A percentile compares a stretch with the other conserved stretches of the same genome.
phyloP scores from a whole-genome alignment of 208 protist species.

The Lotmaria passim region DNA sequence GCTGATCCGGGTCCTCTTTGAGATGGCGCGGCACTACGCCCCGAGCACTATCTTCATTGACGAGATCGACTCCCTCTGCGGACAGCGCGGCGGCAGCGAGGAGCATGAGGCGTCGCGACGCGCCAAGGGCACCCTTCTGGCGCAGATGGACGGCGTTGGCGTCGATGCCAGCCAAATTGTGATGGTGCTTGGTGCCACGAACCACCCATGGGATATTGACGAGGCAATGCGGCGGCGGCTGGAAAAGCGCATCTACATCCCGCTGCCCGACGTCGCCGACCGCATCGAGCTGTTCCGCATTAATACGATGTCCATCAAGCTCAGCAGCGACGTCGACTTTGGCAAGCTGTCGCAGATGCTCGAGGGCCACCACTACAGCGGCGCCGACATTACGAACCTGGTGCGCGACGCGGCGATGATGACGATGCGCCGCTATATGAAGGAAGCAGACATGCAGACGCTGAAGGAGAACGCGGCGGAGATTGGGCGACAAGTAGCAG shows the following conservation, averaged over 20 bases:
- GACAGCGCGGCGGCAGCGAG: constrained; percentile 73
- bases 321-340: constrained; percentile 83
- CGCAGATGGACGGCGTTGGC: constrained; percentile 95
- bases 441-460: constrained; percentile 72
- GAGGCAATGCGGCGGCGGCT: constrained; percentile 92
- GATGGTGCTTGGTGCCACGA: constrained; percentile 94
- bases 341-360: constrained; percentile 71
- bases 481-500: constrained; percentile 78
- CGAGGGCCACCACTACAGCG: constrained; percentile 88
- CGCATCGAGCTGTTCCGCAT: constrained; percentile 86
- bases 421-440: constrained; percentile 91
- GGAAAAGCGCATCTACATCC: constrained; percentile 94
- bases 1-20: constrained; percentile 94
- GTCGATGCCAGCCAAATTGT: constrained; percentile 81
- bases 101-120: constrained; percentile 94
- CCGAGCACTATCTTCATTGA: constrained; percentile 96
- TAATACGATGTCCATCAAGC: constrained; percentile 75
- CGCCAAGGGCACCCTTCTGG: constrained; percentile 99
- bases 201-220: constrained; percentile 94
- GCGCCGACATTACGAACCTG: constrained; percentile 92
- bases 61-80: constrained; percentile 95
- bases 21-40: constrained; percentile 91
- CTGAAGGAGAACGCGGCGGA: constrained; percentile 79
- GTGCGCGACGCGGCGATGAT: constrained; percentile 94
- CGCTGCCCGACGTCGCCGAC: constrained; percentile 79